Evolutionary conservation across 805 yeast genomes (phyloP), one percentile per base, ranked within the genome.

Genomic region (Wickerhamiella galacta): DNA sequence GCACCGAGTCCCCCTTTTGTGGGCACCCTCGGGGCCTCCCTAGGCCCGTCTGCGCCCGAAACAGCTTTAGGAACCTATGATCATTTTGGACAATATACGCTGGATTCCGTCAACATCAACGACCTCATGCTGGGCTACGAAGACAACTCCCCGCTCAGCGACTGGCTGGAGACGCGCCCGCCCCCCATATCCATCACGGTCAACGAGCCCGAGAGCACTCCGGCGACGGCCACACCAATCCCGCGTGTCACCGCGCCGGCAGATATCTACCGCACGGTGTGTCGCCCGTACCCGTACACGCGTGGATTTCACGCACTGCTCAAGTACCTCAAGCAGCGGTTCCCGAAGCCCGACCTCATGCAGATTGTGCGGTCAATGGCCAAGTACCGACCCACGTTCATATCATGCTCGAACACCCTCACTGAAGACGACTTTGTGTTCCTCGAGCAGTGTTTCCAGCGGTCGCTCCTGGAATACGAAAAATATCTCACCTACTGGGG

Each of bases 401-500:
- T 85, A 45, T 95, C 95, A 3, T 79, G 92, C 46, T 80, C 93
- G 25, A 78, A 80, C 46, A 73, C 90, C 4, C 57, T 87, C 23
- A 80, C 85, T 37, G 93, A 81, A 45, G 92, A 80, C 26, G 98
- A 87, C 52, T 63, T 85, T 54, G 78, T 87, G 3, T 87, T 87
- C 49, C 82, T 90, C 77, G 98, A 87, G 51, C 93, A 87, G 57
- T 80, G 94, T 45, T 87, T 85, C 57, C 96, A 87, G 54, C 61
- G 98, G 28, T 83, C 96, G 0, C 58, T 87, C 23, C 58, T 87
- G 28, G 94, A 92, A 39, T 87, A 83, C 52, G 85, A 82, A 39
- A 78, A 75, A 52, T 79, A 80, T 51, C 77, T 90, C 25, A 65
- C 72, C 16, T 72, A 78, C 15, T 72, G 82, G 21, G 95, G 95